phyloP scores from a whole-genome alignment of 2,329 filamentous ascomycete species.

The Calcarisporium arbuscula region DNA sequence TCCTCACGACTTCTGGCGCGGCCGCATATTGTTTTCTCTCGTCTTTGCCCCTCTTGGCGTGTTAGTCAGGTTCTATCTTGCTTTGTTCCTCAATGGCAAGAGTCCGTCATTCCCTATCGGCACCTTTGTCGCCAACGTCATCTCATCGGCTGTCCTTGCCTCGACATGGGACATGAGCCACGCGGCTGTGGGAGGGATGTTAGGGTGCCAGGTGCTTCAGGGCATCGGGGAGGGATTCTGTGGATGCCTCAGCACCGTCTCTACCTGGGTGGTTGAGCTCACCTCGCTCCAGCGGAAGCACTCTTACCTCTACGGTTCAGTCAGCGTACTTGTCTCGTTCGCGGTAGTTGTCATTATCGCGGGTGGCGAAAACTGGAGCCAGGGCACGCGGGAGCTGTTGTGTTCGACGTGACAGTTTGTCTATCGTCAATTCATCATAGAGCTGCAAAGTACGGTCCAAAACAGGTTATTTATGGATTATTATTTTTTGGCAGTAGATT shows the following conservation, averaged over 20 bases:
- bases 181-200: constrained; percentile 44
- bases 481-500: too few species aligned
- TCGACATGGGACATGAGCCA: constrained; percentile 77
- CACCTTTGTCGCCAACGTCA: constrained; percentile 76
- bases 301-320: constrained; percentile 60
- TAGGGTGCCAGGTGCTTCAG: constrained; percentile 63
- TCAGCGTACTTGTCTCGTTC: constrained; percentile 55
- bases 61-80: constrained; percentile 66
- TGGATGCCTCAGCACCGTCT: constrained; percentile 59
- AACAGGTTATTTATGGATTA: too few species aligned
- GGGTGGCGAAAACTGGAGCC: constrained; percentile 68
- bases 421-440: too few species aligned
- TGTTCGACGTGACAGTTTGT: constrained; percentile 27
- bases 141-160: constrained; percentile 68
- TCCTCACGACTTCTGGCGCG: constrained; percentile 69
- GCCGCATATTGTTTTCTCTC: constrained; percentile 66
- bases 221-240: constrained; percentile 64
- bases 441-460: too few species aligned
- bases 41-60: constrained; percentile 81
- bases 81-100: constrained; percentile 62
- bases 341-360: constrained; percentile 61
- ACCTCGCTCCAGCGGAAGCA: constrained; percentile 43
- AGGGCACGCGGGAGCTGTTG: constrained; percentile 41
- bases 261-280: constrained; percentile 60
- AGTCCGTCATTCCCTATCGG: constrained; percentile 70